Evolutionary conservation across 2,329 filamentous ascomycete species (phyloP), one percentile per base, ranked within the genome.

Genomic region (Hymenotorrendiella dingleyae): DNA sequence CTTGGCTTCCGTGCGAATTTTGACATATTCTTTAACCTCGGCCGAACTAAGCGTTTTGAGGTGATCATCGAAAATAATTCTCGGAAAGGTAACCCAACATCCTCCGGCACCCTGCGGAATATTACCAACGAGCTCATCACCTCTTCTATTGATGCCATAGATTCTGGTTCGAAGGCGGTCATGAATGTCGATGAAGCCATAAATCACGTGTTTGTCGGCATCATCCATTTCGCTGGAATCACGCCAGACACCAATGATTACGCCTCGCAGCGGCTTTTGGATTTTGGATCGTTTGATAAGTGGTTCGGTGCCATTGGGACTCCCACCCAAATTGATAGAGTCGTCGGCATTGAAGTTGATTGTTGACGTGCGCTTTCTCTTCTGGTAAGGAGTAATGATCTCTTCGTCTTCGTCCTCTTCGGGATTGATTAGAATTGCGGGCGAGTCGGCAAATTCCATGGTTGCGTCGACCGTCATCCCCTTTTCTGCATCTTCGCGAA

Each of bases 51-150:
- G 62, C 2, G 70, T 69, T 11, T 74, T 64, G 0, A 82, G 70
- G 44, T 80, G 75, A 6, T 70, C 59, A 2, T 74, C 71, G 53
- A 82, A 81, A 17, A 78, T 70, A 22, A 81, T 69, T 16, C 74
- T 67, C 44, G 79, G 73, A 51, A 81, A 81, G 0, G 76, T 80
- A 19, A 81, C 76, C 78, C 77, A 82, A 56, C 76, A 80, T 40
- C 75, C 77, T 17, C 77, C 77, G 1, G 76, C 74, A 0, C 76
- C 78, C 2, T 74, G 70, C 1, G 76, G 77, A 21, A 67, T 63
- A 29, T 65, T 57, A 5, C 68, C 64, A 21, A 80, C 64, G 2
- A 64, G 54, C 9, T 73, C 54, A 23, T 59, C 67, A 10, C 74
- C 74, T 2, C 62, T 55, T 17, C 71, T 68, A 33, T 70, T 76